Percentiles rank a stretch among this genome's conserved stretches.
phyloP scores from a whole-genome alignment of 1,139 yeast species.

The Saccharomyces hybrid region DNA sequence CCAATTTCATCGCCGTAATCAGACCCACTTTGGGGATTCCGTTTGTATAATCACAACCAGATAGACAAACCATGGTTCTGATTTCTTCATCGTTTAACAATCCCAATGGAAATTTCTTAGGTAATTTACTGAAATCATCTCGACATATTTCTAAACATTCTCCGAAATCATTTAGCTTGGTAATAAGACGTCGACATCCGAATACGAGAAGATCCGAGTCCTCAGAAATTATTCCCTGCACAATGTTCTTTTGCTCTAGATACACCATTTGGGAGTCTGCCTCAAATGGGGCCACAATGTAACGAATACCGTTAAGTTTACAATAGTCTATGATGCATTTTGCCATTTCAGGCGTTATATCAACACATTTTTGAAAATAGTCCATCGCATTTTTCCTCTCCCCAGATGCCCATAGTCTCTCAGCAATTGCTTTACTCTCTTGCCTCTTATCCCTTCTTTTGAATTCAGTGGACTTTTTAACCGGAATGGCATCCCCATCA shows the following conservation, averaged over 20 bases:
- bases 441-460: slow-evolving; percentile 52
- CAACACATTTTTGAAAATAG: slow-evolving; percentile 70
- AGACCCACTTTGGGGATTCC: slow-evolving; percentile 81
- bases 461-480: slow-evolving; percentile 66
- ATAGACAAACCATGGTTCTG: slow-evolving; percentile 70
- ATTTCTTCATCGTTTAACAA: slow-evolving; percentile 49
- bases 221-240: slow-evolving; percentile 84
- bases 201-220: slow-evolving; percentile 89
- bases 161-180: slow-evolving; percentile 75
- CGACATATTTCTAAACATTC: slow-evolving; percentile 62
- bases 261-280: slow-evolving; percentile 97
- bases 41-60: slow-evolving; percentile 93
- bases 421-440: slow-evolving; percentile 51
- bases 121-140: slow-evolving; percentile 40
- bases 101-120: slow-evolving; percentile 40
- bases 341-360: slow-evolving; percentile 88
- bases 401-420: slow-evolving; percentile 43
- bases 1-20: slow-evolving; percentile 61
- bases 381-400: slow-evolving; percentile 55
- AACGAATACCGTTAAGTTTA: slow-evolving; percentile 48
- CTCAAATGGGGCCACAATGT: slow-evolving; percentile 94
- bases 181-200: slow-evolving; percentile 70
- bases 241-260: slow-evolving; percentile 64
- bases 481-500: slow-evolving; percentile 84
- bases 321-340: slow-evolving; percentile 71